These are phyloP conservation scores for Fusarium staphyleae DNA, from an alignment of 2,329 filamentous ascomycete species.

Conservation along the genomic window DNA sequence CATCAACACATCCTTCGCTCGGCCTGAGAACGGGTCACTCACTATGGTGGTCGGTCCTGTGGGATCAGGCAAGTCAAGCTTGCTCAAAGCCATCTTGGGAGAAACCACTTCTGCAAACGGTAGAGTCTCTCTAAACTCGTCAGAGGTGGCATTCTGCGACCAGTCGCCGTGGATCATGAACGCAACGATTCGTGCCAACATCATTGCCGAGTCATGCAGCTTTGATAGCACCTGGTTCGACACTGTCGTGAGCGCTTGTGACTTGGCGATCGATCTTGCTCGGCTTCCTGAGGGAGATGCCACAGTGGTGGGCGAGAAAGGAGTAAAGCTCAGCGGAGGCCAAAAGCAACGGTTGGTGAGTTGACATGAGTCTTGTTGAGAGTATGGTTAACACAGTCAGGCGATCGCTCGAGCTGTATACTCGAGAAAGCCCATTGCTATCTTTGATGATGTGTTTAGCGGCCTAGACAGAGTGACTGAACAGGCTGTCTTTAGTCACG, in stretches of 20 bases:
- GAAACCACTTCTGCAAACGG: constrained; percentile 37
- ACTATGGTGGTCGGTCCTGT: constrained; percentile 45
- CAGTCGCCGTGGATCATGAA: constrained; percentile 48
- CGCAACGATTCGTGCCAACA: constrained; percentile 45
- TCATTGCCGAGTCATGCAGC: constrained; percentile 42
- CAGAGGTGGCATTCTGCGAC: constrained; percentile 42
- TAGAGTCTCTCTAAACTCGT: constrained; percentile 30
- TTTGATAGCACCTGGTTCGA: constrained; percentile 46
- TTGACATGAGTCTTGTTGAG: not conserved
- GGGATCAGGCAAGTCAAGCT: constrained; percentile 44
- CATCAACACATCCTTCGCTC: constrained; percentile 36
- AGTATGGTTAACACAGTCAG: constrained; percentile 10
- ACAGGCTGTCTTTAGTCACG: constrained; percentile 48
- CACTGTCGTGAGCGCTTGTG: constrained; percentile 46
- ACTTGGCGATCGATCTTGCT: constrained; percentile 42
- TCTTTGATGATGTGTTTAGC: constrained; percentile 52
- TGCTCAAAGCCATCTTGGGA: constrained; percentile 44
- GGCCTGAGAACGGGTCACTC: constrained; percentile 32
- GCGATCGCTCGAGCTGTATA: constrained; percentile 47
- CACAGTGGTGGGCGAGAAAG: constrained; percentile 44
- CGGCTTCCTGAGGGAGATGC: constrained; percentile 36
- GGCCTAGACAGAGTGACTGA: constrained; percentile 52
- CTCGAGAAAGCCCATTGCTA: constrained; percentile 43
- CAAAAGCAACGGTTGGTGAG: constrained; percentile 47
- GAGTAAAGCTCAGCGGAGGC: constrained; percentile 46